phyloP scores from a whole-genome alignment of 139 green algal species.

The Chlamydomonas sphaeroides region DNA sequence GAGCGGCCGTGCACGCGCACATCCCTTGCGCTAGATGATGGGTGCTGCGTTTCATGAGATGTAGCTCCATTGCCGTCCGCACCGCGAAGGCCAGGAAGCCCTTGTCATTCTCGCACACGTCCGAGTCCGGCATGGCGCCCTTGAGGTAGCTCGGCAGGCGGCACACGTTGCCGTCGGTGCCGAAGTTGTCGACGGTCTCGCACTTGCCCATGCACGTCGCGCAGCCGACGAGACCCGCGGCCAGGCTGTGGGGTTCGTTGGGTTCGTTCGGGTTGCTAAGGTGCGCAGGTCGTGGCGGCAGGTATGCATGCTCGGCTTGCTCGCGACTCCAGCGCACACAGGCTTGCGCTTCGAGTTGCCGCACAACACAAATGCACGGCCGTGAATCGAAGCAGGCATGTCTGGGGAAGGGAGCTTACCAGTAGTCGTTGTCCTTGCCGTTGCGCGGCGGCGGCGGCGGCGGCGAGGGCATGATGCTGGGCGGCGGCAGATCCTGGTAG shows the following conservation, averaged over 20 bases:
- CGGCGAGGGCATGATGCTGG: neutral
- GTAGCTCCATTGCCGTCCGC: no score
- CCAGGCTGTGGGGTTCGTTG: no score
- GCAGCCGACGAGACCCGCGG: neutral
- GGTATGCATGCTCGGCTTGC: no score
- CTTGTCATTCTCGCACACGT: neutral
- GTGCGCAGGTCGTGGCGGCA: no score
- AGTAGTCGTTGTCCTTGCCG: neutral
- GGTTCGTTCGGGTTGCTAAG: no score
- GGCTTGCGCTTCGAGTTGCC: no score
- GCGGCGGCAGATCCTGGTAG: slow-evolving; percentile 1
- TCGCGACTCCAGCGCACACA: no score
- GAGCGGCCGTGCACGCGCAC: no score
- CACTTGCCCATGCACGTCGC: neutral
- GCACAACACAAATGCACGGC: no score
- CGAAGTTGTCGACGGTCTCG: neutral
- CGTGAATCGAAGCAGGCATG: no score
- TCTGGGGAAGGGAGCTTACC: neutral
- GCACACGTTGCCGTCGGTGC: neutral
- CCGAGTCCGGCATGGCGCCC: neutral
- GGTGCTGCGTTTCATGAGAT: no score
- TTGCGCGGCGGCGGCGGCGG: neutral
- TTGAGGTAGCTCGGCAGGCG: neutral
- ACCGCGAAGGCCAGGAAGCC: neutral
- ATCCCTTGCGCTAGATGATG: no score